Conservation (phyloP, 805 yeast species). For the Wickerhamomyces subpelliculosus region DNA sequence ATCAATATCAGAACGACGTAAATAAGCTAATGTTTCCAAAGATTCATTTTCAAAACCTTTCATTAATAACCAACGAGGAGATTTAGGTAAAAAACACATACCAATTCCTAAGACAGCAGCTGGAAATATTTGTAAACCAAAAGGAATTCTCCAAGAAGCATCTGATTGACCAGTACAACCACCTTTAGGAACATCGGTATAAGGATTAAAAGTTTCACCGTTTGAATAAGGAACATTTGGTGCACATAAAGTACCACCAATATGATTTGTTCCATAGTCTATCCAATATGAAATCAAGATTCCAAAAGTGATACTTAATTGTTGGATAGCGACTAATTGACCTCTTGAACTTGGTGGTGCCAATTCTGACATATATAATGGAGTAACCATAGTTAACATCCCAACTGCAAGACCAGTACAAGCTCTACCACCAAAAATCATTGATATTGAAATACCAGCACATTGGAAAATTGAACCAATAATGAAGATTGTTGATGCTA, state of each 20-base stretch:
- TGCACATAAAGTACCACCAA: constrained; percentile 5
- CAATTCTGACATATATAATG: constrained; percentile 36
- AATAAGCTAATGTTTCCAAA: constrained; percentile 24
- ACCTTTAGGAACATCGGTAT: constrained; percentile 5
- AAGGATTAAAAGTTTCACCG: constrained; percentile 8
- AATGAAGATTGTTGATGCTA: constrained; percentile 31
- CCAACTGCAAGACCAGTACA: constrained; percentile 47
- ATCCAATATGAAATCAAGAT: constrained; percentile 42
- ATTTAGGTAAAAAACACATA: constrained; percentile 3
- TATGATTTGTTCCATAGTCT: constrained; percentile 36
- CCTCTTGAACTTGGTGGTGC: constrained; percentile 38
- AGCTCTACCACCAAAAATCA: constrained; percentile 42
- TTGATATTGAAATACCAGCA: constrained; percentile 22
- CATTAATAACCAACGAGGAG: constrained; percentile 22
- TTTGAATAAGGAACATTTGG: constrained; percentile 19
- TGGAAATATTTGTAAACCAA: constrained; percentile 37
- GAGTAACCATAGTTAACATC: constrained; percentile 39
- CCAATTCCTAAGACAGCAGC: constrained; percentile 29
- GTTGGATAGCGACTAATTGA: constrained; percentile 35
- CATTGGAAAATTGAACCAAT: constrained; percentile 37
- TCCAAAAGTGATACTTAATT: constrained; percentile 40
- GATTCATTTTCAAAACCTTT: constrained; percentile 30
- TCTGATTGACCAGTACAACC: constrained; percentile 5
- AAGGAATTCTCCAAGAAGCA: constrained; percentile 37
- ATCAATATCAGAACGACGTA: constrained; percentile 28